Base-by-base conservation (phyloP, 306 rosid species). In the Cicer yamashitae region DNA sequence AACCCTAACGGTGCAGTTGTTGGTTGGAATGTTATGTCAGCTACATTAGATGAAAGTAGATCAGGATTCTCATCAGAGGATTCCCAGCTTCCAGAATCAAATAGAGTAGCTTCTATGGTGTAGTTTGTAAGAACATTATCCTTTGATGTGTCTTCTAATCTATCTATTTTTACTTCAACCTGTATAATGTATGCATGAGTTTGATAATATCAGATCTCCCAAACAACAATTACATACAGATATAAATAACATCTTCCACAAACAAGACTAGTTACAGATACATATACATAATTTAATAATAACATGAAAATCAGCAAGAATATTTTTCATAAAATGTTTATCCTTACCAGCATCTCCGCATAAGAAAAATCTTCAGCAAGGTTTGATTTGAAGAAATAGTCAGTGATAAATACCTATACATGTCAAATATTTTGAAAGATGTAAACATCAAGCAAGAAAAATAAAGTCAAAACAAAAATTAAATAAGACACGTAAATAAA, bases 141-240 rank as follows among this genome's bases (percentile, higher is more conserved):
- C 79, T 88, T 89, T 10, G 86, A 83, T 58, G 87, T 81, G 54
- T 86, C 97, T 58, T 15, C 59, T 46, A 93, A 87, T 80, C 87
- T 88, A 78, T 94, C 98, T 79, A 91, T 84, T 81, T 81, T 91
- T 40, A 90, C 97, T 79, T 94, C 97, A 79, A 94, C 96, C 98
- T 94, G 88, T 71, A 66, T 8, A 70, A 75, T 37, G 62, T 17
- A 47, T 50, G 44, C 72, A 84, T 40, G 53, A 79, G 41, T 57
- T 66, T 80, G 17, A 73, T 14, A 66, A 47, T 22, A 54, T 52
- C 61, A 76, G 63, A 40, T 53, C 54, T 58, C 76, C 25, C 18
- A 59, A 45, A 80, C 37, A 78, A 39, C 71, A 47, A 74, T 39
- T 60, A 62, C 13, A 73, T 46, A 25, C 9, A n/a, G 48, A 71